Evolutionary conservation across 2,329 filamentous ascomycete species (phyloP).

Genomic region (Ampelomyces quisqualis): DNA sequence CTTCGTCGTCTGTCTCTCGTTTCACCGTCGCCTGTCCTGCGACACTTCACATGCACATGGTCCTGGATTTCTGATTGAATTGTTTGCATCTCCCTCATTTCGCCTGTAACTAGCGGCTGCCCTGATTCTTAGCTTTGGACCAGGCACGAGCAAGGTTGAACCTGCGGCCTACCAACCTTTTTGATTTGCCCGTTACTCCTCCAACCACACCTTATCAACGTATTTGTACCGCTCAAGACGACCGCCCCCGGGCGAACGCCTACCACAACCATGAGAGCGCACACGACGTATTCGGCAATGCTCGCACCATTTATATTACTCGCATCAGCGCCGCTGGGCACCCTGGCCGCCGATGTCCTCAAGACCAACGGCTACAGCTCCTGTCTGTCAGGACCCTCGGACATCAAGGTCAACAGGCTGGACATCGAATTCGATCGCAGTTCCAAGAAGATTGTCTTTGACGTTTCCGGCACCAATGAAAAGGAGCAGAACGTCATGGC

Average conservation of each 20-base stretch:
- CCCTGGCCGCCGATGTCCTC: slow-evolving; percentile 69
- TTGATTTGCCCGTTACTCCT: slow-evolving; percentile 2
- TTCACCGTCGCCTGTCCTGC: slow-evolving; percentile 27
- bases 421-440: slow-evolving; percentile 77
- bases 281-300: slow-evolving; percentile 41
- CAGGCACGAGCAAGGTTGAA: slow-evolving; percentile 41
- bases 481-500: slow-evolving; percentile 79
- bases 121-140: slow-evolving; percentile 10
- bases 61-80: slow-evolving; percentile 10
- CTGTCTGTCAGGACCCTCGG: slow-evolving; percentile 60
- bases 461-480: slow-evolving; percentile 75
- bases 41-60: slow-evolving; percentile 11
- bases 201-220: not conserved
- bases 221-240: slow-evolving; percentile 6
- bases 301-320: slow-evolving; percentile 43
- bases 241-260: slow-evolving; percentile 36
- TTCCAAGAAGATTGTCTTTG: slow-evolving; percentile 72
- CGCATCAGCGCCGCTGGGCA: slow-evolving; percentile 48
- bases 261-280: slow-evolving; percentile 34
- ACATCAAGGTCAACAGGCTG: slow-evolving; percentile 70
- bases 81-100: slow-evolving; percentile 13
- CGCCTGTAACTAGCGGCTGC: slow-evolving; percentile 12
- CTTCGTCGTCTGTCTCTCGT: slow-evolving; percentile 37
- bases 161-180: slow-evolving; percentile 35
- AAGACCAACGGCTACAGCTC: slow-evolving; percentile 77